phyloP scores from a whole-genome alignment of 306 rosid species.

The Dalbergia cochinchinensis region DNA sequence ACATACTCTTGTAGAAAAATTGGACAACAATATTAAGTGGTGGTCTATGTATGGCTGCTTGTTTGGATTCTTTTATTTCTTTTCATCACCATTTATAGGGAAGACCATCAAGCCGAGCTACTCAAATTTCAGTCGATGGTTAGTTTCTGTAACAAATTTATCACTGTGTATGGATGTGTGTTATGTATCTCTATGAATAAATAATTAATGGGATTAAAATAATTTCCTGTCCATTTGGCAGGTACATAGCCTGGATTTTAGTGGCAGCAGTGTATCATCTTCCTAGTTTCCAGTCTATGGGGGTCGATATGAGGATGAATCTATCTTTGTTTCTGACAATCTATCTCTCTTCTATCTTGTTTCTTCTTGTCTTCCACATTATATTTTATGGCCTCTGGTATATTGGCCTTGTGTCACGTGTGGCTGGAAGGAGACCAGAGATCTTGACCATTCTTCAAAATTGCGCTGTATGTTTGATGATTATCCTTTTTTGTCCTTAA shows the following conservation, averaged over 20 bases:
- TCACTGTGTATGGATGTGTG: not conserved
- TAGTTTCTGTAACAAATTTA: constrained; percentile 48
- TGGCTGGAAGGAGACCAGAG: constrained; percentile 95
- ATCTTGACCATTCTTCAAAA: constrained; percentile 88
- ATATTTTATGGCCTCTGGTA: constrained; percentile 93
- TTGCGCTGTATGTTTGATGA: constrained; percentile 77
- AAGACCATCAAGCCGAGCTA: constrained; percentile 97
- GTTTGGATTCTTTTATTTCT: constrained; percentile 95
- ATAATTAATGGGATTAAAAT: constrained; percentile 30
- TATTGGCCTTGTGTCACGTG: constrained; percentile 94
- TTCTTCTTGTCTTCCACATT: constrained; percentile 89
- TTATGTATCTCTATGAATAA: not conserved
- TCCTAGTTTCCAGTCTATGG: constrained; percentile 97
- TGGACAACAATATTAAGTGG: constrained; percentile 95
- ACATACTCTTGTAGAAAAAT: constrained; percentile 87
- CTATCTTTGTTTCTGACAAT: constrained; percentile 86
- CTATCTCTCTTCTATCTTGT: constrained; percentile 83
- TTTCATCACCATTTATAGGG: constrained; percentile 95
- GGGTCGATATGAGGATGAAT: constrained; percentile 97
- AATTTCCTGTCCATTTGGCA: constrained; percentile 50
- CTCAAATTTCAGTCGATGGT: constrained; percentile 99
- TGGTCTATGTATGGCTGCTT: constrained; percentile 95
- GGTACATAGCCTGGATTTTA: constrained; percentile 95
- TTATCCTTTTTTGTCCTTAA: not conserved
- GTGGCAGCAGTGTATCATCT: constrained; percentile 98